Percentiles rank a stretch among this genome's conserved stretches.
phyloP scores from a whole-genome alignment of 208 protist genomes.

The Trypanosoma theileri region DNA sequence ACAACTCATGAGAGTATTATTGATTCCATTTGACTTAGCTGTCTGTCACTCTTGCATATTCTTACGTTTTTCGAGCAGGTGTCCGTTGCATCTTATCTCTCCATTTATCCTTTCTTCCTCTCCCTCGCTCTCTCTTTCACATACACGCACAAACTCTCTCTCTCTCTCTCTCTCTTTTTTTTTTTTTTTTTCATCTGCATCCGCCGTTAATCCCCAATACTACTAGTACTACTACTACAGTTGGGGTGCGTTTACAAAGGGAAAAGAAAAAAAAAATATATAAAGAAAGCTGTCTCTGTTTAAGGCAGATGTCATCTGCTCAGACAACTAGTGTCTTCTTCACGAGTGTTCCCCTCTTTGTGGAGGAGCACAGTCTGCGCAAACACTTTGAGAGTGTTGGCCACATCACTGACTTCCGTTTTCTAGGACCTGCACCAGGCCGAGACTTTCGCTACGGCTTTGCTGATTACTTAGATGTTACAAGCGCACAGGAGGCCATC shows the following conservation, averaged over 20 bases:
- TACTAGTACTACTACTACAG: no score
- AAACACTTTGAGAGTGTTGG: conserved; percentile 86
- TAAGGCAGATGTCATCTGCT: conserved; percentile 2
- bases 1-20: no score
- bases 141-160: no score
- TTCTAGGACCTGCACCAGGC: conserved; percentile 56
- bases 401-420: conserved; percentile 70
- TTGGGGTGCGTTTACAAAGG: neutral
- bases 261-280: neutral
- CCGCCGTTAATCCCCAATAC: no score
- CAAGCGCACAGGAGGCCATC: conserved; percentile 77
- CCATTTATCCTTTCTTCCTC: neutral
- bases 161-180: neutral
- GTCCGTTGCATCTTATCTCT: conserved; percentile 4
- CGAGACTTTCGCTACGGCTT: conserved; percentile 79
- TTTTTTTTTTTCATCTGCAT: no score
- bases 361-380: conserved; percentile 58
- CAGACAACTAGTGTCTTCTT: conserved; percentile 75
- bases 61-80: neutral
- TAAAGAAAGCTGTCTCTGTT: neutral
- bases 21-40: no score
- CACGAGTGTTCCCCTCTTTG: conserved; percentile 72
- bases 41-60: neutral
- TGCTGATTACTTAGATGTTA: conserved; percentile 77
- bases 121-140: neutral